Evolutionary conservation across 2,329 filamentous ascomycete species (phyloP).

Genomic region (Talaromyces sp.): DNA sequence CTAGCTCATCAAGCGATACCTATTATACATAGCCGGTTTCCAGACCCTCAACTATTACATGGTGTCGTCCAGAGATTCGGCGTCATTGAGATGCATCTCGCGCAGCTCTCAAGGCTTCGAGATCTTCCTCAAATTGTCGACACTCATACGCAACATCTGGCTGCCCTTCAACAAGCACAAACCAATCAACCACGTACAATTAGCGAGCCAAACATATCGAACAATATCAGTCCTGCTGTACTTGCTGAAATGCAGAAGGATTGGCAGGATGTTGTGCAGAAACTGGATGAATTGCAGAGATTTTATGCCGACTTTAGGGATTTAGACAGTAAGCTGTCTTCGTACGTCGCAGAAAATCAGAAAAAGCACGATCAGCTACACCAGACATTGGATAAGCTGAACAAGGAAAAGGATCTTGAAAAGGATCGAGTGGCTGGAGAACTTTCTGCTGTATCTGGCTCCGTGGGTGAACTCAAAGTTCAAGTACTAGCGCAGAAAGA

Average conservation of each 20-base stretch:
- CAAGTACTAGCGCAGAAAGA: slow-evolving; percentile 1
- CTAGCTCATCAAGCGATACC: slow-evolving; percentile 35
- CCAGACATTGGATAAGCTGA: slow-evolving; percentile 17
- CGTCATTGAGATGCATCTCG: slow-evolving; percentile 20
- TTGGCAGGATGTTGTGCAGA: background rate
- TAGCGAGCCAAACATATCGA: background rate
- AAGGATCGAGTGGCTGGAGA: slow-evolving; percentile 17
- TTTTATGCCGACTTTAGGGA: background rate
- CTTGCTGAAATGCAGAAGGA: background rate
- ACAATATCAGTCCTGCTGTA: background rate
- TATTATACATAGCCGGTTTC: slow-evolving; percentile 37
- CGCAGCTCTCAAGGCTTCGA: slow-evolving; percentile 13
- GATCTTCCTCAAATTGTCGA: slow-evolving; percentile 11
- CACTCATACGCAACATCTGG: background rate
- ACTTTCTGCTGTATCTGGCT: background rate
- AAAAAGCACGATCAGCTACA: slow-evolving; percentile 5
- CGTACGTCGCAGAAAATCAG: slow-evolving; percentile 9
- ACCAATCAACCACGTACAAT: background rate
- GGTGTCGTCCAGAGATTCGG: slow-evolving; percentile 24
- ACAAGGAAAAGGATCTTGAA: slow-evolving; percentile 20
- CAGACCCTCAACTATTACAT: slow-evolving; percentile 26
- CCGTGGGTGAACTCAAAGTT: background rate
- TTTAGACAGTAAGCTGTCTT: background rate
- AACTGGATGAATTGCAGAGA: background rate
- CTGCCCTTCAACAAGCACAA: background rate